phyloP scores from a whole-genome alignment of 2,329 filamentous ascomycete species.

The Zymoseptoria tritici region DNA sequence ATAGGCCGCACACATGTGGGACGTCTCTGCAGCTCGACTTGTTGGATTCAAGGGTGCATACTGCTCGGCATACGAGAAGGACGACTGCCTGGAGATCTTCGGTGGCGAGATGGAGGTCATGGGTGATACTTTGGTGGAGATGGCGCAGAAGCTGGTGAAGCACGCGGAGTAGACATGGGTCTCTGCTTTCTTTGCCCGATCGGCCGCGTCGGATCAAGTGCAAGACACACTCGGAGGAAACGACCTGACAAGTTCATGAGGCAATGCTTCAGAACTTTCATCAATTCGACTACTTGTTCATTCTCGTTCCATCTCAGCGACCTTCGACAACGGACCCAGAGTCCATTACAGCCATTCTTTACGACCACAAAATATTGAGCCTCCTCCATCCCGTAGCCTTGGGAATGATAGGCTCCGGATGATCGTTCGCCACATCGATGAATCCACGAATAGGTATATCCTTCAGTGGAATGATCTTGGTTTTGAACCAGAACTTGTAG shows the following conservation, averaged over 20 bases:
- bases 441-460: constrained; percentile 23
- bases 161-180: background rate
- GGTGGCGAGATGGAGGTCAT: constrained; percentile 45
- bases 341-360: background rate
- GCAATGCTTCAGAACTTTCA: too few species aligned
- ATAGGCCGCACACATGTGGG: constrained; percentile 53
- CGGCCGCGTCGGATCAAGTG: too few species aligned
- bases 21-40: constrained; percentile 44
- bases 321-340: background rate
- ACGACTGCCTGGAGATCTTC: constrained; percentile 45
- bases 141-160: constrained; percentile 36
- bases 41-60: constrained; percentile 46
- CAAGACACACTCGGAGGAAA: too few species aligned
- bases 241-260: too few species aligned
- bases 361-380: constrained; percentile 26
- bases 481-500: constrained; percentile 22
- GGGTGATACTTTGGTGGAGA: constrained; percentile 39
- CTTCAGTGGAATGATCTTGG: constrained; percentile 20
- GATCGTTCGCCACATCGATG: constrained; percentile 22
- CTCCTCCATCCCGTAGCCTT: constrained; percentile 18
- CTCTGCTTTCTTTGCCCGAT: too few species aligned
- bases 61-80: constrained; percentile 47
- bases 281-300: too few species aligned
- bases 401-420: constrained; percentile 19
- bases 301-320: background rate